These are phyloP conservation scores for Vitis cinerea DNA, from an alignment of 164 flowering plant species.

Conservation along the genomic window DNA sequence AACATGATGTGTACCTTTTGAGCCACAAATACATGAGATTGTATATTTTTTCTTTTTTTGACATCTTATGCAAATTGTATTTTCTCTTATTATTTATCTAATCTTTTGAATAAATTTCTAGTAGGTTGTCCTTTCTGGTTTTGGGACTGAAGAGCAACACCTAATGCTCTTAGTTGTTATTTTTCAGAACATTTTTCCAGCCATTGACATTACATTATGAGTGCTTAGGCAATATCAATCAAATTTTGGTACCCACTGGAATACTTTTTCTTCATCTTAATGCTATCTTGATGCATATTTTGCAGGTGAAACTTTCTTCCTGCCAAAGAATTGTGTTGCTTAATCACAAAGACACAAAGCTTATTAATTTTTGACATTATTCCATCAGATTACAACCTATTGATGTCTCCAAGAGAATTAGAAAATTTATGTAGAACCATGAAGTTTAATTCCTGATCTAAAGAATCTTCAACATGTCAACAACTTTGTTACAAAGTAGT, in stretches of 20 bases:
- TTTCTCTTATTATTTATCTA: no score
- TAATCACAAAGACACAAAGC: conserved; percentile 83
- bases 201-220: conserved; percentile 88
- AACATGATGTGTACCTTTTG: no score
- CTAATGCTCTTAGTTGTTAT: conserved; percentile 73
- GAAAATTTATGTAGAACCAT: conserved; percentile 90
- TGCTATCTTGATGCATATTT: conserved; percentile 2
- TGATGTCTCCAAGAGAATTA: conserved; percentile 79
- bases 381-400: conserved; percentile 92
- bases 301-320: conserved; percentile 81
- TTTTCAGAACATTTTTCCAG: conserved; percentile 93
- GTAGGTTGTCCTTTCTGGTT: conserved; percentile 77
- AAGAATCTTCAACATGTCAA: conserved; percentile 88
- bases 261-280: neutral
- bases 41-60: no score
- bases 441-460: conserved; percentile 70
- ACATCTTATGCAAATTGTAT: no score
- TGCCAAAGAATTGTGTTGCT: conserved; percentile 90
- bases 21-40: no score
- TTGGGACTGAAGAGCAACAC: conserved; percentile 82
- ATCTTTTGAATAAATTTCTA: no score
- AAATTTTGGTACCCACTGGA: neutral
- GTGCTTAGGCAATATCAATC: conserved; percentile 17
- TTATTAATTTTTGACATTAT: conserved; percentile 90
- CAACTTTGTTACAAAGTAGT: conserved; percentile 83